Percentiles rank a stretch among this genome's conserved stretches.
Evolutionary conservation across 2,329 filamentous ascomycete species (phyloP).

Genomic region (Pestalotiopsis sp.): DNA sequence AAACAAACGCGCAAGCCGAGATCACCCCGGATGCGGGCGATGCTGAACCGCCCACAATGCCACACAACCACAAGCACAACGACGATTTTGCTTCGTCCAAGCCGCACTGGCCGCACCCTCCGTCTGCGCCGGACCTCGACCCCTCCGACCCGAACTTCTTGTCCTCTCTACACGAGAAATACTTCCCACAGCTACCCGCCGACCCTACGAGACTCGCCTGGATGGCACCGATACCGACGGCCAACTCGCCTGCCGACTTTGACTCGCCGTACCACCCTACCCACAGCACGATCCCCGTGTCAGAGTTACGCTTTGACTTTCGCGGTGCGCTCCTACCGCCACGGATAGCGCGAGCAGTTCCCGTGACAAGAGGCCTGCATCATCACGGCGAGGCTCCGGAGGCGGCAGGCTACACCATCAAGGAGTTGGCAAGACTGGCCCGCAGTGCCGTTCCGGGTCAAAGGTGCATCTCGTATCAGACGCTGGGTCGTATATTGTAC

Average conservation of each 20-base stretch:
- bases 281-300: slow-evolving; percentile 70
- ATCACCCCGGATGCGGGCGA: slow-evolving; percentile 33
- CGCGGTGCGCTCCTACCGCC: slow-evolving; percentile 80
- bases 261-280: slow-evolving; percentile 83
- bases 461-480: slow-evolving; percentile 89
- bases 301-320: slow-evolving; percentile 88
- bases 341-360: slow-evolving; percentile 71
- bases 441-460: slow-evolving; percentile 84
- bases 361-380: slow-evolving; percentile 80
- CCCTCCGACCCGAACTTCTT: slow-evolving; percentile 84
- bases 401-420: slow-evolving; percentile 90
- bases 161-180: slow-evolving; percentile 82
- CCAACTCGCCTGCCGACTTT: slow-evolving; percentile 65
- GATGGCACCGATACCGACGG: slow-evolving; percentile 76
- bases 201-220: slow-evolving; percentile 87
- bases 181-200: slow-evolving; percentile 85
- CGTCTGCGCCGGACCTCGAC: slow-evolving; percentile 71
- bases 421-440: slow-evolving; percentile 79
- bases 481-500: slow-evolving; percentile 82
- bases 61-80: slow-evolving; percentile 29
- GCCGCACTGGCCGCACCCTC: slow-evolving; percentile 65
- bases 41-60: slow-evolving; percentile 22
- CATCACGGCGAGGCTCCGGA: slow-evolving; percentile 93
- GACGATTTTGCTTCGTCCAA: slow-evolving; percentile 35
- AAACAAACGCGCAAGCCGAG: slow-evolving; percentile 1